A percentile compares a stretch with the other conserved stretches of the same genome.
phyloP scores from a whole-genome alignment of 129 eudicot genomes.

The Helianthus annuus region DNA sequence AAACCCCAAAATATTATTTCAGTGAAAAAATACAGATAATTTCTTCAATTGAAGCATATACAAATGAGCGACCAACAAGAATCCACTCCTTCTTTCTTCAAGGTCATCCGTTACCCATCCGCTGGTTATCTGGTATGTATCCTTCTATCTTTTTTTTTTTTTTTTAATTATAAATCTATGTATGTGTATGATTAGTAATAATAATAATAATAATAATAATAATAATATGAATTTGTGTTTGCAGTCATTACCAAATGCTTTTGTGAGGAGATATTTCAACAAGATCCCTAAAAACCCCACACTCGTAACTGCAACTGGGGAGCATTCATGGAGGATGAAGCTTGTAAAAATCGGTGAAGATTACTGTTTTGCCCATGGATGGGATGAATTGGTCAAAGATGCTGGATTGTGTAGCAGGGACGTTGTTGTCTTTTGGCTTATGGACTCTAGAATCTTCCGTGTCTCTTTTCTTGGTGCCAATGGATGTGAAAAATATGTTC shows the following conservation, averaged over 20 bases:
- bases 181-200: neutral
- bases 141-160: neutral
- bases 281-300: slow-evolving; percentile 32
- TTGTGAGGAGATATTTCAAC: slow-evolving; percentile 11
- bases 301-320: slow-evolving; percentile 22
- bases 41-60: neutral
- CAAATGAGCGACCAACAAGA: slow-evolving; percentile 24
- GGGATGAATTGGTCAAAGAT: slow-evolving; percentile 33
- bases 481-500: slow-evolving; percentile 30
- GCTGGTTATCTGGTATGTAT: slow-evolving; percentile 31
- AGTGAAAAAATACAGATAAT: neutral
- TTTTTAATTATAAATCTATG: neutral
- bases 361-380: slow-evolving; percentile 35
- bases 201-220: neutral
- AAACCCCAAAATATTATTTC: slow-evolving; percentile 18
- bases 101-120: slow-evolving; percentile 32
- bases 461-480: slow-evolving; percentile 17
- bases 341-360: slow-evolving; percentile 24
- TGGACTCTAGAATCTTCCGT: slow-evolving; percentile 20
- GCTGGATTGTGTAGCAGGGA: slow-evolving; percentile 18
- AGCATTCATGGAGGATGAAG: slow-evolving; percentile 25
- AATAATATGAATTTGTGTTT: neutral
- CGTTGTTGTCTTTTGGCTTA: slow-evolving; percentile 19
- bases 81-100: slow-evolving; percentile 28
- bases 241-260: slow-evolving; percentile 27